Evolutionary conservation across 768 basidiomycete genomes (phyloP).

Genomic region (Pulveroboletus sp.): DNA sequence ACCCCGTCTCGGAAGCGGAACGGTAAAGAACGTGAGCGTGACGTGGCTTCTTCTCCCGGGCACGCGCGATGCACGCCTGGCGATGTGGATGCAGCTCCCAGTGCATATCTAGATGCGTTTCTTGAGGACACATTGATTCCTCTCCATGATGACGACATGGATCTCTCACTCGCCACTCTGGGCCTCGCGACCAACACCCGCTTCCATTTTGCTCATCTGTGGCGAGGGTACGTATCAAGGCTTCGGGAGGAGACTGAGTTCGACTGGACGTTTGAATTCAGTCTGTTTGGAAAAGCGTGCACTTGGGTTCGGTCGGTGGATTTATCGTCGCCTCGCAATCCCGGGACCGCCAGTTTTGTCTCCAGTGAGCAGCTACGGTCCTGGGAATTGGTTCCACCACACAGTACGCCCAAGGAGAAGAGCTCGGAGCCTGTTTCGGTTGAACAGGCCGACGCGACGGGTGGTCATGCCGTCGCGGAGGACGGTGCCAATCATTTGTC

Average conservation of each 20-base stretch:
- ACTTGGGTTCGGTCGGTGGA: not conserved
- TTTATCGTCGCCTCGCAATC: slow-evolving; percentile 1
- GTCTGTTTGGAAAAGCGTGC: not conserved
- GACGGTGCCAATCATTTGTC: not conserved
- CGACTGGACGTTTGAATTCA: slow-evolving; percentile 2
- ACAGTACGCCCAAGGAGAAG: not conserved
- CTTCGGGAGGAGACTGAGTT: slow-evolving; percentile 8
- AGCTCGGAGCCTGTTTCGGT: not conserved
- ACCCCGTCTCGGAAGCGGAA: slow-evolving; percentile 6
- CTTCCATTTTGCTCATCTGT: slow-evolving; percentile 20
- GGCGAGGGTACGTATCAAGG: slow-evolving; percentile 12
- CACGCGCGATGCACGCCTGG: not conserved
- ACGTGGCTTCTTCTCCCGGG: not conserved
- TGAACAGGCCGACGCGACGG: not conserved
- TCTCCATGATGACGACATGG: slow-evolving; percentile 13
- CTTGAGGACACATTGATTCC: slow-evolving; percentile 10
- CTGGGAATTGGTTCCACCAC: slow-evolving; percentile 14
- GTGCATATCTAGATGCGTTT: slow-evolving; percentile 8
- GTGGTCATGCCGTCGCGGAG: not conserved
- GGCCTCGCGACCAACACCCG: slow-evolving; percentile 20
- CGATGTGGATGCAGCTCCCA: not conserved
- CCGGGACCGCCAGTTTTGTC: slow-evolving; percentile 8
- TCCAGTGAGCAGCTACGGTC: slow-evolving; percentile 4
- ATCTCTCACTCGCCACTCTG: slow-evolving; percentile 13
- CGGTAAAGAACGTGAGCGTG: slow-evolving; percentile 21